phyloP scores from a whole-genome alignment of 2,329 filamentous ascomycete genomes.

The Pyricularia grisea region DNA sequence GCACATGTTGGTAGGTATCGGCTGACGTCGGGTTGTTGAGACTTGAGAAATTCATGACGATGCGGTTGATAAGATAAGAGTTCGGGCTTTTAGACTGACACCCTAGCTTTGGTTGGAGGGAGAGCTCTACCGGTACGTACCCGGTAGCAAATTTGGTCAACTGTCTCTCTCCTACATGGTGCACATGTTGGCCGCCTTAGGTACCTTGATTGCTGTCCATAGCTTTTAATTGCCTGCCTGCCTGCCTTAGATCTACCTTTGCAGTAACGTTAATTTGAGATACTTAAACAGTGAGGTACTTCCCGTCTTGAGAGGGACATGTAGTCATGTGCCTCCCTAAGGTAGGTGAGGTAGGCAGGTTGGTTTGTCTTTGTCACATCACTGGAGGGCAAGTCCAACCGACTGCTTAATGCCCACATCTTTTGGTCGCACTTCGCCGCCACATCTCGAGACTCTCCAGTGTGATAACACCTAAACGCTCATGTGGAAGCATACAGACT shows the following conservation, averaged over 20 bases:
- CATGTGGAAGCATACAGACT: not conserved
- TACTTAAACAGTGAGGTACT: too few species aligned
- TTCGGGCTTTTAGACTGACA: not conserved
- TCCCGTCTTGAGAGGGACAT: too few species aligned
- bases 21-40: not conserved
- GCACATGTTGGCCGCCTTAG: too few species aligned
- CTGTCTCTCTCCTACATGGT: not conserved
- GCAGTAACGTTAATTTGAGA: too few species aligned
- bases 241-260: too few species aligned
- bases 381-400: not conserved
- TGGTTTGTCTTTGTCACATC: not conserved
- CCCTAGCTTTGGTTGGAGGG: not conserved
- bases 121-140: not conserved
- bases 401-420: not conserved
- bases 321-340: too few species aligned
- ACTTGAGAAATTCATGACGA: not conserved
- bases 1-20: not conserved
- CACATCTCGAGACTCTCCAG: not conserved
- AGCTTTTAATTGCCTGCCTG: too few species aligned
- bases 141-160: not conserved
- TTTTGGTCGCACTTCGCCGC: not conserved
- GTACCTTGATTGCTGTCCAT: too few species aligned
- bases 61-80: not conserved
- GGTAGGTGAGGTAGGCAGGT: too few species aligned
- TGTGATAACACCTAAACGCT: not conserved